Evolutionary conservation across 1,284 basidiomycete species (phyloP).

Genomic region (Melampsora larici-populina): DNA sequence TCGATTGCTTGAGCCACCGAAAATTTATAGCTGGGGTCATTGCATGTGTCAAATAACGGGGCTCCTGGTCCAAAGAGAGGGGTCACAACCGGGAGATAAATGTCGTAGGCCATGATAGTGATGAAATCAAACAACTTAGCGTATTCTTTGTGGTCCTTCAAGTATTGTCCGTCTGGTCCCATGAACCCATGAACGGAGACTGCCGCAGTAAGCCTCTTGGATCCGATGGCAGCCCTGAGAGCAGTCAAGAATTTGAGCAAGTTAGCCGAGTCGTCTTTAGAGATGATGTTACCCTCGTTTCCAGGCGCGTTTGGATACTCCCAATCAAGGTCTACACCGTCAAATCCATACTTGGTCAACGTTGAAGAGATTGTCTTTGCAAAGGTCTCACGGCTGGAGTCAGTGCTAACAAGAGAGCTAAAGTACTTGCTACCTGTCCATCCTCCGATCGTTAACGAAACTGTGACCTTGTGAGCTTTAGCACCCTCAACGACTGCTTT

Average conservation of each 20-base stretch:
- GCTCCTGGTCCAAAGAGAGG: constrained; percentile 22
- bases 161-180: constrained; percentile 22
- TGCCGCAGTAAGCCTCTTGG: constrained; percentile 22
- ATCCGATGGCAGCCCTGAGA: constrained; percentile 7
- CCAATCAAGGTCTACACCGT: too few relatives aligned
- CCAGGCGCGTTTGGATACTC: constrained; percentile 33
- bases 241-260: constrained; percentile 28
- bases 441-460: too few relatives aligned
- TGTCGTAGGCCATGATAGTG: constrained; percentile 39
- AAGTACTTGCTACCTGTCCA: too few relatives aligned
- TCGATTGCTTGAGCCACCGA: constrained; percentile 10
- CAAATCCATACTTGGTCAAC: not conserved
- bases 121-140: constrained; percentile 31
- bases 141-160: constrained; percentile 30
- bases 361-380: not conserved
- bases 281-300: constrained; percentile 20
- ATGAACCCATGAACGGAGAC: too few relatives aligned
- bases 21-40: too few relatives aligned
- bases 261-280: constrained; percentile 32
- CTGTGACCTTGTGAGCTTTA: constrained; percentile 27
- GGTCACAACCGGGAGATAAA: constrained; percentile 19
- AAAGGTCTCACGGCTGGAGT: constrained; percentile 16
- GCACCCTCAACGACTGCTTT: constrained; percentile 19
- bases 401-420: constrained; percentile 17
- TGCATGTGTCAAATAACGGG: constrained; percentile 26